A percentile compares a stretch with the other conserved stretches of the same genome.
phyloP scores from a whole-genome alignment of 768 basidiomycete genomes.

The Lentinus tigrinus region DNA sequence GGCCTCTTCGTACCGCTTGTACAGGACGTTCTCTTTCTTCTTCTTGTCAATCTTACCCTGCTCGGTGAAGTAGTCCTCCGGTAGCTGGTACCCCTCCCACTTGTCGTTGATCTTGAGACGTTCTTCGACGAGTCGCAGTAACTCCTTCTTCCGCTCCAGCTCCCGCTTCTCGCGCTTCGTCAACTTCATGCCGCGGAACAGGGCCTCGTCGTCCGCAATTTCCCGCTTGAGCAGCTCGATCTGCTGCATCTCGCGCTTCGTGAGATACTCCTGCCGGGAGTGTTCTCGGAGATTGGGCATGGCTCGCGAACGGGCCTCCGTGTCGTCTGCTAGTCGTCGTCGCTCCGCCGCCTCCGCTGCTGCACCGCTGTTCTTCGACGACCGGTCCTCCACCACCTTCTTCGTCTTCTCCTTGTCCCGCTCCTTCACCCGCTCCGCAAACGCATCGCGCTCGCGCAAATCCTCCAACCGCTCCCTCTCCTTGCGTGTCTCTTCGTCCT shows the following conservation, averaged over 20 bases:
- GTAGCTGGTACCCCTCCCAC: constrained; percentile 93
- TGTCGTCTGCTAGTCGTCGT: constrained; percentile 71
- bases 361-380: constrained; percentile 69
- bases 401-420: constrained; percentile 86
- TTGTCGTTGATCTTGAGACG: constrained; percentile 93
- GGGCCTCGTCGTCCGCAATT: constrained; percentile 89
- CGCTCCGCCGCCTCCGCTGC: constrained; percentile 83
- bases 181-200: constrained; percentile 89
- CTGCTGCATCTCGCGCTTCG: constrained; percentile 94
- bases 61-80: constrained; percentile 97
- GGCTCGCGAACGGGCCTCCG: constrained; percentile 43
- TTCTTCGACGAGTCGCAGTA: constrained; percentile 90
- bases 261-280: constrained; percentile 93
- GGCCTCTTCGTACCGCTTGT: constrained; percentile 92
- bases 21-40: constrained; percentile 89
- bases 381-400: constrained; percentile 89
- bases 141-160: constrained; percentile 89
- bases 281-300: constrained; percentile 80
- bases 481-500: constrained; percentile 69
- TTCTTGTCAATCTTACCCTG: constrained; percentile 98
- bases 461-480: constrained; percentile 81
- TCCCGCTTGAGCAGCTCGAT: constrained; percentile 90
- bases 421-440: constrained; percentile 82
- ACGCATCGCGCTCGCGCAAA: constrained; percentile 85
- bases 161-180: constrained; percentile 80